Conservation (phyloP, 2,329 filamentous ascomycete genomes). For the Colletotrichum godetiae region DNA sequence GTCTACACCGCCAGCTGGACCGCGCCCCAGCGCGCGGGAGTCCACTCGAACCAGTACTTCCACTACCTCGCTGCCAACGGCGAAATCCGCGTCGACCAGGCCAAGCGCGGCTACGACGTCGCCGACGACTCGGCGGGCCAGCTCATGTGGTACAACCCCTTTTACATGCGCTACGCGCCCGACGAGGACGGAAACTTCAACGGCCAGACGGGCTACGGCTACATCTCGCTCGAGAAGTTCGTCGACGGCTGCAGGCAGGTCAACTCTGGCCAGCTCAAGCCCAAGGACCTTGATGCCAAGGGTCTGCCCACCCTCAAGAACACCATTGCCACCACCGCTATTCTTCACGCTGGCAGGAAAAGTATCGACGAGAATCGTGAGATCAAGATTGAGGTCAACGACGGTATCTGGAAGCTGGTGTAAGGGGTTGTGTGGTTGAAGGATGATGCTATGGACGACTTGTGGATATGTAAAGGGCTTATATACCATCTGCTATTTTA, state of each 20-base stretch:
- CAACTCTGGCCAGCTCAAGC: conserved; percentile 77
- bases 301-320: conserved; percentile 88
- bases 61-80: conserved; percentile 89
- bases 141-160: conserved; percentile 91
- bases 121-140: conserved; percentile 80
- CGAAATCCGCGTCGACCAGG: conserved; percentile 91
- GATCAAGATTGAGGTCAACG: conserved; percentile 77
- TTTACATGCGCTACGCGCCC: conserved; percentile 94
- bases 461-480: conserved; percentile 17
- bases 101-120: conserved; percentile 93
- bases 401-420: conserved; percentile 75
- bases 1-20: conserved; percentile 97
- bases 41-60: conserved; percentile 98
- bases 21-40: conserved; percentile 89
- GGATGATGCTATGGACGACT: not conserved
- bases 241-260: conserved; percentile 85
- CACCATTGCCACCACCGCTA: conserved; percentile 91
- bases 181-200: conserved; percentile 96
- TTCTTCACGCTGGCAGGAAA: conserved; percentile 85
- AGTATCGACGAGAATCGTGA: conserved; percentile 86
- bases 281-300: conserved; percentile 82
- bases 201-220: conserved; percentile 91
- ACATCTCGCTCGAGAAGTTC: conserved; percentile 96
- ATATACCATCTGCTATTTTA: conserved; percentile 34
- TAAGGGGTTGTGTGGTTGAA: conserved; percentile 41